Base-by-base conservation (phyloP, 1,284 basidiomycete genomes). In the Microbotryum intermedium region DNA sequence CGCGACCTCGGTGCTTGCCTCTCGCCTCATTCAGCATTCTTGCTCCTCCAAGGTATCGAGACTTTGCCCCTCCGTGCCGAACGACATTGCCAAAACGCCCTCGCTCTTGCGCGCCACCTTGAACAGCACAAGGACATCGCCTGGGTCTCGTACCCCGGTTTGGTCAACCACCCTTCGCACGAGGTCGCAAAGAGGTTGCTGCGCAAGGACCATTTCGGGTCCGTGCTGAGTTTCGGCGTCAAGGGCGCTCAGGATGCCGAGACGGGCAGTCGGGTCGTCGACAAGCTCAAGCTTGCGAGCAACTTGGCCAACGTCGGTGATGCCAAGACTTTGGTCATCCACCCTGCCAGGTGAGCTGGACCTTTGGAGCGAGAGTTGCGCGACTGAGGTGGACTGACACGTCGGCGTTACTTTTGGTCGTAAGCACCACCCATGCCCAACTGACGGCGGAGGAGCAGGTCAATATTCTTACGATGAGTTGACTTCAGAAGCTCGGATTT, bases 1-100 rank as follows among this genome's bases (percentile, higher is more conserved):
- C 50, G 58, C 18, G 61, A 62, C 25, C 54, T 62, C 43, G 61
- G 61, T 20, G 54, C 54, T 1, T 53, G 48, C n/a, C 47, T 62
- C 30, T 57, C 54, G 4, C 50, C 61, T 9, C 34, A 59, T 43
- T 43, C 43, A 13, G 61, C 61, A 1, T 62, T 56, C 51, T 28
- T 62, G 16, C 26, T 62, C 39, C 46, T 62, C 86, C 86, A 88
- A 72, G 90, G 90, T 62, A 77, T 92, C 48, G 90, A 93, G 77
- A 93, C 90, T 3, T 82, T 93, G 59, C 85, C 84, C 69, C 78
- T 93, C 59, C 82, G 90, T n/a, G 84, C 79, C 3, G 82, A 91
- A 76, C 77, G 89, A 56, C 88, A 91, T 71, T 81, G 80, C 44
- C 80, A 84, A 48, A 92, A 92, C 64, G 83, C 87, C 0, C 78